Percentiles rank a stretch among this genome's conserved stretches.
Evolutionary conservation across 208 protist species (phyloP).

Genomic region (Herpetomonas samuelpessoai): DNA sequence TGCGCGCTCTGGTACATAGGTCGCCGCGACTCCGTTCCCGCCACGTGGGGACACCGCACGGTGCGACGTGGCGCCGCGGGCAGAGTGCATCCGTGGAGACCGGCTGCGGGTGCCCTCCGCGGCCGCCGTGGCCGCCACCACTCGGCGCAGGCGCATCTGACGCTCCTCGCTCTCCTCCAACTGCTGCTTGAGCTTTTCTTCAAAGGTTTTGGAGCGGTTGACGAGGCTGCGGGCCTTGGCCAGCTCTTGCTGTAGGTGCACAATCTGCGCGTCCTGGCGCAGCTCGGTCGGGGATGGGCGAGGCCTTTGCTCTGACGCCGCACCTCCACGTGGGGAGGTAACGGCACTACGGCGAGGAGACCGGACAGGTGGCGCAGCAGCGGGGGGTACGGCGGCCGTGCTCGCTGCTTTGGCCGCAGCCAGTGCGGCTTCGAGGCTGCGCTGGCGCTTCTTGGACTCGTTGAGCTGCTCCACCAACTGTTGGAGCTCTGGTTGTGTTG

Average conservation of each 20-base stretch:
- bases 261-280: conserved; percentile 36
- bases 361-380: background rate
- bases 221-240: conserved; percentile 49
- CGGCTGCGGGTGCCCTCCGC: background rate
- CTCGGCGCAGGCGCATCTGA: conserved; percentile 25
- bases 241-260: conserved; percentile 59
- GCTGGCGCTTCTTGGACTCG: conserved; percentile 17
- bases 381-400: background rate
- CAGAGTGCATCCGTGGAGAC: background rate
- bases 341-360: background rate
- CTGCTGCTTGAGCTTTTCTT: conserved; percentile 35
- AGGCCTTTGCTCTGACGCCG: background rate
- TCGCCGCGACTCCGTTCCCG: too few species aligned
- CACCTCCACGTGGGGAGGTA: background rate
- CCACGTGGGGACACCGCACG: too few species aligned
- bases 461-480: conserved; percentile 11
- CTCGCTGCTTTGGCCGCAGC: conserved; percentile 2
- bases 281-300: conserved; percentile 8
- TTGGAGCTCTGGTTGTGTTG: background rate
- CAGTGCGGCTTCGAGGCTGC: conserved; percentile 23
- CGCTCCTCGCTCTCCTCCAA: conserved; percentile 32
- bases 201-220: conserved; percentile 30
- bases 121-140: conserved; percentile 2
- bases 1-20: too few species aligned
- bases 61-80: too few species aligned